These are phyloP conservation scores for Multifurca ochricompacta DNA, from an alignment of 768 basidiomycete species.

Conservation along the genomic window DNA sequence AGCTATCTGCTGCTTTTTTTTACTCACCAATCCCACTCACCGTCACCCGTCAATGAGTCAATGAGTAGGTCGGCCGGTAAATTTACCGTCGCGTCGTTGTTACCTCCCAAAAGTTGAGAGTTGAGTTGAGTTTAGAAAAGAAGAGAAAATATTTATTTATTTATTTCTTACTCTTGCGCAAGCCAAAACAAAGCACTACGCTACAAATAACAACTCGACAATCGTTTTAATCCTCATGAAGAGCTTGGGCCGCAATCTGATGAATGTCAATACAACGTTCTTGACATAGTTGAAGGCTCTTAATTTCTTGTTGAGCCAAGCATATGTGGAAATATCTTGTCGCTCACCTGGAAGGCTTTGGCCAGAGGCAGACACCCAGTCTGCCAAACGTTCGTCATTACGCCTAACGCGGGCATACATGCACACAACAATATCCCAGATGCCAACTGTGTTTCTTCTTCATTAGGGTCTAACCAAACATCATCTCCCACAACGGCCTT, in stretches of 20 bases:
- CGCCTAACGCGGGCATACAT: conserved; percentile 81
- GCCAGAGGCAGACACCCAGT: conserved; percentile 55
- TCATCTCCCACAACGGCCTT: conserved; percentile 54
- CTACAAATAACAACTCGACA: not conserved
- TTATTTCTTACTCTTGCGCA: too few species aligned
- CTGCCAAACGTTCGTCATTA: conserved; percentile 82
- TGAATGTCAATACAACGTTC: conserved; percentile 70
- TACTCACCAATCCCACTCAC: not conserved
- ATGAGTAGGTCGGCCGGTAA: too few species aligned
- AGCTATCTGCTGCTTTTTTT: not conserved
- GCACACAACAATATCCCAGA: conserved; percentile 69
- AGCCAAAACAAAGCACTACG: too few species aligned
- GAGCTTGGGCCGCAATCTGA: conserved; percentile 61
- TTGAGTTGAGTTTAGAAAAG: too few species aligned
- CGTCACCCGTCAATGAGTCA: too few species aligned
- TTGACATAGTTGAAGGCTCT: conserved; percentile 70
- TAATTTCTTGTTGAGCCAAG: not conserved
- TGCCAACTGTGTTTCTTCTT: conserved; percentile 51
- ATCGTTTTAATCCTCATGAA: conserved; percentile 35
- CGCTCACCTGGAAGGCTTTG: conserved; percentile 49
- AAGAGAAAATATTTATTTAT: too few species aligned
- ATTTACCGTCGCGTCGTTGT: too few species aligned
- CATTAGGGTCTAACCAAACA: conserved; percentile 75
- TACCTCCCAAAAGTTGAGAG: too few species aligned
- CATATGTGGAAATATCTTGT: conserved; percentile 3